These are phyloP conservation scores for Capsicum baccatum DNA, from an alignment of 257 asterid genomes.

Conservation along the genomic window DNA sequence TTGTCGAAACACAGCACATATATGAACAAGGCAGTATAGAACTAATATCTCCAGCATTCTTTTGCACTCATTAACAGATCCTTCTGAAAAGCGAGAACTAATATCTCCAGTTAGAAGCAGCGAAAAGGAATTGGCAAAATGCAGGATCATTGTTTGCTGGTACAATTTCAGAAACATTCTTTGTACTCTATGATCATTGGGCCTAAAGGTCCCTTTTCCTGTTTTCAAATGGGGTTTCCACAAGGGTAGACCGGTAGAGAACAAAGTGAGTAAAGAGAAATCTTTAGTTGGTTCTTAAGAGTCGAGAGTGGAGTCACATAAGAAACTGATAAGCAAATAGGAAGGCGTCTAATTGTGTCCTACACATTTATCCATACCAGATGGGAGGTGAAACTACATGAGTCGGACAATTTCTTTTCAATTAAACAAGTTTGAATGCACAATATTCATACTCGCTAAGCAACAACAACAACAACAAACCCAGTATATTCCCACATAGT, in stretches of 20 bases:
- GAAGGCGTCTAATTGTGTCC: neutral
- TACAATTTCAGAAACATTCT: neutral
- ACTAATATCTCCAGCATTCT: neutral
- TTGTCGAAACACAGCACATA: neutral
- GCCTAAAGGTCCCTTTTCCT: neutral
- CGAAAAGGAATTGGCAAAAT: neutral
- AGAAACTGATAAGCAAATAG: neutral
- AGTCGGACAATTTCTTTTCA: neutral
- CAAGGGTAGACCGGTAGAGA: neutral
- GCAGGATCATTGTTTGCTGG: neutral
- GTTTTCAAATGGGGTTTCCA: neutral
- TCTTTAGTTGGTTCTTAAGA: neutral
- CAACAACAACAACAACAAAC: too few relatives aligned
- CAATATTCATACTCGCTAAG: neutral
- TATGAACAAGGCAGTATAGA: neutral
- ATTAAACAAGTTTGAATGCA: neutral
- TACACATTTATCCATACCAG: neutral
- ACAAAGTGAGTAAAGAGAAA: slow-evolving; percentile 2
- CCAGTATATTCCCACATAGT: too few relatives aligned
- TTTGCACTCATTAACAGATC: neutral
- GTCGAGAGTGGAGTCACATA: neutral
- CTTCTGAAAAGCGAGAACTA: neutral
- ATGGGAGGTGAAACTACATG: neutral
- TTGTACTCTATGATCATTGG: slow-evolving; percentile 13
- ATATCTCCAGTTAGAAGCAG: neutral